Evolutionary conservation across 192 early-diverging fungal genomes (phyloP).

Genomic region (Backusella tuberculispora): DNA sequence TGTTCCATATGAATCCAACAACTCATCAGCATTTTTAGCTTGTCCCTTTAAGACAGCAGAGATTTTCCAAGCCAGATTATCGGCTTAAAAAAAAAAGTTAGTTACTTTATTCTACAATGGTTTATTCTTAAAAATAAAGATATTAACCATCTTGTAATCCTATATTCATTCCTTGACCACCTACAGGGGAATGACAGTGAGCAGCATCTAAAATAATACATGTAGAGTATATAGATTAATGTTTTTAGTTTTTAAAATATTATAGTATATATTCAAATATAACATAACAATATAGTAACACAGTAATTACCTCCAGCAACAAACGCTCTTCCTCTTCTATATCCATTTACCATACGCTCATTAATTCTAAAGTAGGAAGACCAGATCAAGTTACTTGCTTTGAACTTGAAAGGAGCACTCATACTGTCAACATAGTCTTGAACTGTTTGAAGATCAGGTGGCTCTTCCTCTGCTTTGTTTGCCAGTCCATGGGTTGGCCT

Average conservation of each 20-base stretch:
- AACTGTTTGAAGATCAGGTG: constrained; percentile 17
- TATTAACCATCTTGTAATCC: constrained; percentile 49
- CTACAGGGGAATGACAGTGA: constrained; percentile 42
- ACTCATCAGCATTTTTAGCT: constrained; percentile 24
- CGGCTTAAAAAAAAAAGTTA: constrained; percentile 17
- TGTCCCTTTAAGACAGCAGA: constrained; percentile 40
- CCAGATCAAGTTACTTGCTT: constrained; percentile 26
- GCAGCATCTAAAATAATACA: constrained; percentile 42
- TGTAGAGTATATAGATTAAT: neutral
- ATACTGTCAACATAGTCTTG: constrained; percentile 6
- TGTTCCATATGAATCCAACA: constrained; percentile 43
- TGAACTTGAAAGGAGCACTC: neutral
- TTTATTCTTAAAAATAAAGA: neutral
- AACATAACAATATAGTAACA: neutral
- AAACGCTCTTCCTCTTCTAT: constrained; percentile 30
- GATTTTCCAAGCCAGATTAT: constrained; percentile 56
- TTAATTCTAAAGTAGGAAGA: constrained; percentile 34
- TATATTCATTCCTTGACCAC: constrained; percentile 48
- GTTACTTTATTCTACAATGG: neutral
- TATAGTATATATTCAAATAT: neutral
- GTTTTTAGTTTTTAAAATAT: neutral
- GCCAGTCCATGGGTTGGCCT: neutral
- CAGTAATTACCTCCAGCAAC: constrained; percentile 34
- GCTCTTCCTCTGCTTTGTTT: neutral
- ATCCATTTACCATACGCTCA: constrained; percentile 42